Base-by-base conservation (phyloP, 495 filamentous ascomycete species). In the Schizothecium vesticola region DNA sequence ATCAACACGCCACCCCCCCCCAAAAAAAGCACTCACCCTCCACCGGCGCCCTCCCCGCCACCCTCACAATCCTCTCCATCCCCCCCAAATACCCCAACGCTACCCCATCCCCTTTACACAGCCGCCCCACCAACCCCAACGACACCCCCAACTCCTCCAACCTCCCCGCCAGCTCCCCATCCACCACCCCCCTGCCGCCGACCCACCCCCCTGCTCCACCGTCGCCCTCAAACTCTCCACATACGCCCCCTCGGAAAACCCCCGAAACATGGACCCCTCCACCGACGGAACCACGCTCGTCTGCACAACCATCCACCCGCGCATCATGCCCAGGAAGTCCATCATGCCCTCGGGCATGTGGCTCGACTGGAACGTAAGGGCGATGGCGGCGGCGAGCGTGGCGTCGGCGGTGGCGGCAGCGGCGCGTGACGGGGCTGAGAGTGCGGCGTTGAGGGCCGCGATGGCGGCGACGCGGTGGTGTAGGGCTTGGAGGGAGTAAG, bases 311-410 rank as follows among this genome's bases (percentile, higher is more conserved):
- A 80, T 71, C 31, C 79, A 81, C 56, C 83, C 83, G 22, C 83
- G 73, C 51, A 85, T 75, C 76, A 85, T 84, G 19, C 82, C 73
- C 31, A 83, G 71, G 61, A 85, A 86, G 59, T 86, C 83, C 55
- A 76, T 69, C 6, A 85, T 71, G 3, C 83, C 82, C 66, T 85
- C 83, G 29, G 72, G 63, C 70, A 85, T 80, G 66, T 82, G 74
- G 29, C 73, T 75, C 0, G 84, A 80, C 71, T 86, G 84, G 71
- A 84, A 84, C 0, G 78, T 73, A 0, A 86, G 76, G 3, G 79
- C 70, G 31, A 83, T 79, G 33, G 77, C 78, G 0, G 84, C 80
- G 4, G 82, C 84, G 11, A 84, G 65, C 56, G 77, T 78, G 21
- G 76, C 76, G 63, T 82, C 80, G n/a, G 74, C 76, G 56, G 79